Evolutionary conservation across 306 rosid genomes (phyloP).

Genomic region (Vachellia collinsii): DNA sequence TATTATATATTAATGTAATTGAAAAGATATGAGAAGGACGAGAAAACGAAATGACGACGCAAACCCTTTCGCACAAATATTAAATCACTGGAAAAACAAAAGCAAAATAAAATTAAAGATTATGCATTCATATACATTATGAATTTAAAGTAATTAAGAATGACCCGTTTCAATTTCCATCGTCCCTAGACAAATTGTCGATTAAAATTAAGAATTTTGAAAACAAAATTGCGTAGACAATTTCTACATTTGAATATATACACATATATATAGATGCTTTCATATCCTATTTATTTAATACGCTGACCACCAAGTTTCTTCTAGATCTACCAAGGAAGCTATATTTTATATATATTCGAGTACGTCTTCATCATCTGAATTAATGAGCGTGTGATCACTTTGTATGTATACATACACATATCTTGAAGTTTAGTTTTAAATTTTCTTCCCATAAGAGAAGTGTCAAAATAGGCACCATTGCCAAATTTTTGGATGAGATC

Average conservation of each 20-base stretch:
- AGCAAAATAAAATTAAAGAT: too few relatives aligned
- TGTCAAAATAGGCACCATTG: too few relatives aligned
- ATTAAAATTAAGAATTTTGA: neutral
- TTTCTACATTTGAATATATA: neutral
- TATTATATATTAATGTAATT: neutral
- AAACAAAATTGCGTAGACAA: neutral
- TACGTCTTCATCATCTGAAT: neutral
- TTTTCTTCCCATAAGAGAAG: too few relatives aligned
- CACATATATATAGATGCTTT: neutral
- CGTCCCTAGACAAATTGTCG: too few relatives aligned
- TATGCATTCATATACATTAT: neutral
- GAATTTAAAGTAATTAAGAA: neutral
- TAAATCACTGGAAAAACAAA: neutral
- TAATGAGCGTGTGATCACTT: neutral
- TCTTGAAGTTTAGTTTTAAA: too few relatives aligned
- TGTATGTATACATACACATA: too few relatives aligned
- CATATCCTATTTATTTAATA: neutral
- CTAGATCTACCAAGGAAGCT: too few relatives aligned
- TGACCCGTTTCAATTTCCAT: neutral
- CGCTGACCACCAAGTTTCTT: too few relatives aligned
- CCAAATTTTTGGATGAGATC: too few relatives aligned
- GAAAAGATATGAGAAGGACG: neutral
- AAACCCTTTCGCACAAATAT: neutral
- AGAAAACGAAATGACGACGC: neutral
- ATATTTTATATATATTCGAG: neutral